Evolutionary conservation across 371 early-diverging fungal species (phyloP).

Genomic region (Rhizopus sp.): DNA sequence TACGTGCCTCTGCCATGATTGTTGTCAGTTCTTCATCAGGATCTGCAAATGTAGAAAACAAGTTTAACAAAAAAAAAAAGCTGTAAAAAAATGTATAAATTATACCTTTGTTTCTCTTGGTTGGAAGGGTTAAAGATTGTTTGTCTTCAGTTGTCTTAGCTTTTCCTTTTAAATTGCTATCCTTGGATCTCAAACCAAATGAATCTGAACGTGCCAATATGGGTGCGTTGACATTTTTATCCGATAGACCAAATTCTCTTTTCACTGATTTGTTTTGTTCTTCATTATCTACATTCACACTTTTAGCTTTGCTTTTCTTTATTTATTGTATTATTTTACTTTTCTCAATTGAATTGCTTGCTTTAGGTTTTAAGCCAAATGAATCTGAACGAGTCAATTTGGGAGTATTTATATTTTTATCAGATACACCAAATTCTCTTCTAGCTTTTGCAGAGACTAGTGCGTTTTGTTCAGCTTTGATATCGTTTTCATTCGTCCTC

Average conservation of each 20-base stretch:
- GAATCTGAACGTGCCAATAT: not conserved
- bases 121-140: not conserved
- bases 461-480: not conserved
- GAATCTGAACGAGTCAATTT: not conserved
- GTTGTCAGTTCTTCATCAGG: slow-evolving; percentile 1
- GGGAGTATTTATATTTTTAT: slow-evolving; percentile 3
- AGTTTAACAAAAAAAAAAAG: not conserved
- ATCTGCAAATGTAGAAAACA: slow-evolving; percentile 2
- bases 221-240: slow-evolving; percentile 3
- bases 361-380: slow-evolving; percentile 1
- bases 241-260: slow-evolving; percentile 7
- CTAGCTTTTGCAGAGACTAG: slow-evolving; percentile 1
- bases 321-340: slow-evolving; percentile 3
- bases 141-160: not conserved
- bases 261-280: not conserved
- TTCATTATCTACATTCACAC: too few species aligned
- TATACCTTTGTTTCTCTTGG: slow-evolving; percentile 4
- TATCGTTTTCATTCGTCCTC: slow-evolving; percentile 13
- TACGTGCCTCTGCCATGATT: not conserved
- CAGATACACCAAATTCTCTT: slow-evolving; percentile 7
- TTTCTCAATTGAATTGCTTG: slow-evolving; percentile 1
- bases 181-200: slow-evolving; percentile 1
- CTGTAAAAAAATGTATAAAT: not conserved
- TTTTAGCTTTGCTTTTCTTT: too few species aligned
- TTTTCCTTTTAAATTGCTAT: slow-evolving; percentile 4